phyloP scores from a whole-genome alignment of 495 filamentous ascomycete genomes.

The Cercophora samala region DNA sequence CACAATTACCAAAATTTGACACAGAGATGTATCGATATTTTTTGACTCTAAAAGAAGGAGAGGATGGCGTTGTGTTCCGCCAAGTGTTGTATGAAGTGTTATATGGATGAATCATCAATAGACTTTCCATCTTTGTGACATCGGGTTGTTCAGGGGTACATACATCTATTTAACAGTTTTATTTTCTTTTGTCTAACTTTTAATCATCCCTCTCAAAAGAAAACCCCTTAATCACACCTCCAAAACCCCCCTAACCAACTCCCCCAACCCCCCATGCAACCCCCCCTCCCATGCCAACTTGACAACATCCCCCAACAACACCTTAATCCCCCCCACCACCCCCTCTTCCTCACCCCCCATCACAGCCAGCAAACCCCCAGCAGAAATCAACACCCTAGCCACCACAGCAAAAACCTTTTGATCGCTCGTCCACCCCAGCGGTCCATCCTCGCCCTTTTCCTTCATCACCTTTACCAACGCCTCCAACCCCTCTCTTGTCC shows the following conservation, averaged over 20 bases:
- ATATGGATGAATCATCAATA: too few relatives aligned
- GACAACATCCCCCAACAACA: neutral
- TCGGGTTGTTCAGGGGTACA: too few relatives aligned
- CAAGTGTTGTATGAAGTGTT: too few relatives aligned
- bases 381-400: conserved; percentile 54
- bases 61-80: too few relatives aligned
- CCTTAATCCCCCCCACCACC: neutral
- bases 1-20: too few relatives aligned
- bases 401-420: conserved; percentile 68
- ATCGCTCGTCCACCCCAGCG: conserved; percentile 70
- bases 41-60: too few relatives aligned
- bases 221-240: too few relatives aligned
- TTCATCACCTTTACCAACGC: conserved; percentile 43
- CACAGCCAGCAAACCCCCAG: conserved; percentile 30
- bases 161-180: too few relatives aligned
- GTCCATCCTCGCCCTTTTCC: conserved; percentile 50
- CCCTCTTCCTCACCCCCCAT: conserved; percentile 5
- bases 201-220: too few relatives aligned
- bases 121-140: too few relatives aligned
- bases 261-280: conserved; percentile 25
- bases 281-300: neutral
- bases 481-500: conserved; percentile 57
- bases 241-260: conserved; percentile 14
- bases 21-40: too few relatives aligned
- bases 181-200: too few relatives aligned